Evolutionary conservation across 257 asterid species (phyloP).

Genomic region (Echium plantagineum): DNA sequence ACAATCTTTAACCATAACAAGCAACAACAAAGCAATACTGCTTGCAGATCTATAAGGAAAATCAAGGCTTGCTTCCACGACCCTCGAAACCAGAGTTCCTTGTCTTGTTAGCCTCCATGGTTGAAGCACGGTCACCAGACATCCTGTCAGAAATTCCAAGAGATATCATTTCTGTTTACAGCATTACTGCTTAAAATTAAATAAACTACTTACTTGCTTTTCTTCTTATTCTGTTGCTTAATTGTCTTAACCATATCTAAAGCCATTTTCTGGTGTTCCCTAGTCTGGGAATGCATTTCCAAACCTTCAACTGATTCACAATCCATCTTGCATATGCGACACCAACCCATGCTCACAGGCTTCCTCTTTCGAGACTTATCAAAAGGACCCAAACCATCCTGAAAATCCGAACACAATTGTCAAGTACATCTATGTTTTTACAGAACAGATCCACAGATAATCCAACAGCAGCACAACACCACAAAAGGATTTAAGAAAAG

Average conservation of each 20-base stretch:
- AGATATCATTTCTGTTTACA: conserved; percentile 13
- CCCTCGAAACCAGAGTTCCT: conserved; percentile 42
- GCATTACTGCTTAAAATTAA: conserved; percentile 4
- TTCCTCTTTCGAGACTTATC: conserved; percentile 62
- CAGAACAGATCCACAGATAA: neutral
- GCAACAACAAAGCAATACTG: conserved; percentile 23
- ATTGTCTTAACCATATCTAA: conserved; percentile 68
- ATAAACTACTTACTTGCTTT: conserved; percentile 27
- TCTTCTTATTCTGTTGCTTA: conserved; percentile 56
- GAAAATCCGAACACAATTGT: conserved; percentile 10
- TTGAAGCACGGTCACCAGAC: conserved; percentile 33
- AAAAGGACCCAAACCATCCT: conserved; percentile 57
- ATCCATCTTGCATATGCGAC: conserved; percentile 74
- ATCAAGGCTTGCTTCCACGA: conserved; percentile 50
- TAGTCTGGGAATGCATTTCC: conserved; percentile 76
- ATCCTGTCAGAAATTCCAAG: conserved; percentile 31
- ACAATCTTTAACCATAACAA: conserved; percentile 20
- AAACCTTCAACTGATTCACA: conserved; percentile 78
- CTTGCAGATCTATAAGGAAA: conserved; percentile 13
- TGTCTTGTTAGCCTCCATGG: conserved; percentile 50
- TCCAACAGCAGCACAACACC: neutral
- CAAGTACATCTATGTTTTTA: neutral
- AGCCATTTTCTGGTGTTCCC: conserved; percentile 83
- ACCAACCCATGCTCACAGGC: conserved; percentile 67
- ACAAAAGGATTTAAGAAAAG: conserved; percentile 1